These are phyloP conservation scores for Solanum etuberosum DNA, from an alignment of 257 asterid species.

Conservation along the genomic window DNA sequence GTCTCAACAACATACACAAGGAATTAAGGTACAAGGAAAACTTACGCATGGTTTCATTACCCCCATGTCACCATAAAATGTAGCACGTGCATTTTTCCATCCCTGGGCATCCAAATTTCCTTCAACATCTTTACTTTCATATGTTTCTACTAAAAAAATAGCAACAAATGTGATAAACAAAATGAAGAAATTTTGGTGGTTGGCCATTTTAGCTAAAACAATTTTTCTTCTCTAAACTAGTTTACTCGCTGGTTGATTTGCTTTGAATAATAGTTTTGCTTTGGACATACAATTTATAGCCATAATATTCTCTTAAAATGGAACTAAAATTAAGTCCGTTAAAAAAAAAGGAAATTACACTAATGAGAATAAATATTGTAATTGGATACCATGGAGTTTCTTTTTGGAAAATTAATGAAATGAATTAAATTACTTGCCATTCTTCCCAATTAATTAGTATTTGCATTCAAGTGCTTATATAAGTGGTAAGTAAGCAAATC, in stretches of 20 bases:
- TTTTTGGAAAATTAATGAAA: neutral
- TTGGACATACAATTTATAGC: neutral
- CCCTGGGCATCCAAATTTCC: neutral
- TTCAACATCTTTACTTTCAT: neutral
- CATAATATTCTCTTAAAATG: neutral
- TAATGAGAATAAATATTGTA: neutral
- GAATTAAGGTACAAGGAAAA: neutral
- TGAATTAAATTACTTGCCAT: neutral
- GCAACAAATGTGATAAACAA: neutral
- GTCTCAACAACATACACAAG: neutral
- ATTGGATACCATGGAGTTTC: neutral
- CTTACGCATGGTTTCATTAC: neutral
- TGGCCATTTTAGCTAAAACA: neutral
- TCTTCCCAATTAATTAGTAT: neutral
- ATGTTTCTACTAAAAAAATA: neutral
- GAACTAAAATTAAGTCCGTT: neutral
- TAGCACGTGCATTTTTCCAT: constrained; percentile 1
- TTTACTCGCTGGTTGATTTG: neutral
- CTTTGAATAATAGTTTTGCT: neutral
- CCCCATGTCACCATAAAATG: constrained; percentile 1
- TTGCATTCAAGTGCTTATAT: neutral
- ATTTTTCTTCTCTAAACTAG: neutral
- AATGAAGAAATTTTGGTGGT: neutral
- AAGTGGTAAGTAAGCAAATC: neutral
- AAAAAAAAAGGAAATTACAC: neutral